Percentiles rank a stretch among this genome's conserved stretches.
Evolutionary conservation across 2,329 filamentous ascomycete genomes (phyloP).

Genomic region (Gaeumannomyces sp.): DNA sequence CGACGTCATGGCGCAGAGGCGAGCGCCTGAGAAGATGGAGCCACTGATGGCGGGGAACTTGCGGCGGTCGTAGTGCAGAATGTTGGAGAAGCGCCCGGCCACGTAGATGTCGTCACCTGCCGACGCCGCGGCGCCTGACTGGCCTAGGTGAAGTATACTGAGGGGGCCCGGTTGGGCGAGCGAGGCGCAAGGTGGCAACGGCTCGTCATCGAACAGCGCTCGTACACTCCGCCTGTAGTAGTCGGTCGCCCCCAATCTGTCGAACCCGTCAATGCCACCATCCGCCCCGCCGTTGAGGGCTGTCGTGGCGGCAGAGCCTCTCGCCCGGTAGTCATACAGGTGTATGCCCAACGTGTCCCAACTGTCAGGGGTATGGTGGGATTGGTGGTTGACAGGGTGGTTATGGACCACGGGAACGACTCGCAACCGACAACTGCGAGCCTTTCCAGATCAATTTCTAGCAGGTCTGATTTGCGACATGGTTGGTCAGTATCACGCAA

Average conservation of each 20-base stretch:
- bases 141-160: slow-evolving; percentile 72
- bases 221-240: slow-evolving; percentile 24
- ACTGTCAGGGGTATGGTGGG: slow-evolving; percentile 69
- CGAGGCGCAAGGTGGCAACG: slow-evolving; percentile 56
- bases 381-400: slow-evolving; percentile 66
- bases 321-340: slow-evolving; percentile 67
- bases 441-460: slow-evolving; percentile 75
- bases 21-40: slow-evolving; percentile 77
- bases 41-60: slow-evolving; percentile 72
- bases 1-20: slow-evolving; percentile 66
- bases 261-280: slow-evolving; percentile 27
- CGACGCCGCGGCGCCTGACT: slow-evolving; percentile 41
- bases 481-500: not conserved
- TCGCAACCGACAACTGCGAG: slow-evolving; percentile 63
- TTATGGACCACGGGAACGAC: slow-evolving; percentile 75
- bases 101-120: slow-evolving; percentile 79
- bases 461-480: slow-evolving; percentile 43
- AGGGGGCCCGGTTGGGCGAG: slow-evolving; percentile 76
- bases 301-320: slow-evolving; percentile 22
- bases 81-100: slow-evolving; percentile 80
- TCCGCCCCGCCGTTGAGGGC: slow-evolving; percentile 25
- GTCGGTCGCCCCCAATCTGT: slow-evolving; percentile 20
- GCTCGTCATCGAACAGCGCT: slow-evolving; percentile 45
- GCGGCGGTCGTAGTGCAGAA: slow-evolving; percentile 82
- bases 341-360: slow-evolving; percentile 74